These are phyloP conservation scores for Boletus reticuloceps DNA, from an alignment of 768 basidiomycete genomes.

Conservation along the genomic window DNA sequence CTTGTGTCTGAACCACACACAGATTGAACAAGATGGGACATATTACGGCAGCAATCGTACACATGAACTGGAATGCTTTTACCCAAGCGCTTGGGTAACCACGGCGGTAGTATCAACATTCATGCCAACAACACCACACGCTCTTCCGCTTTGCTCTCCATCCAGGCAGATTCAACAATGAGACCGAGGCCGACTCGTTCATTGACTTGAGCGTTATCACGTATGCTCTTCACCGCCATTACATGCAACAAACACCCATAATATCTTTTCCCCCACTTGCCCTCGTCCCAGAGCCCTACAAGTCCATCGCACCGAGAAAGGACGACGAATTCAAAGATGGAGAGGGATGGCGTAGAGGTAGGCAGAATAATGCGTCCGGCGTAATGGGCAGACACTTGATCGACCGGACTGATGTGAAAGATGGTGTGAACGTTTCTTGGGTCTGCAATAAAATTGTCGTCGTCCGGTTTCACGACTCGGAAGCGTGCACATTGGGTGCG, in stretches of 20 bases:
- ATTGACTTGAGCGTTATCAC: slow-evolving; percentile 1
- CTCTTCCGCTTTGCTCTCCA: slow-evolving; percentile 4
- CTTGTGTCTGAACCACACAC: no score
- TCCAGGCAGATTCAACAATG: slow-evolving; percentile 18
- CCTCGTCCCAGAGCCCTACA: slow-evolving; percentile 10
- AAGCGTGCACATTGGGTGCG: slow-evolving; percentile 17
- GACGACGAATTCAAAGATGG: slow-evolving; percentile 17
- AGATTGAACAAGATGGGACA: no score
- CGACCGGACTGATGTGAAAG: slow-evolving; percentile 9
- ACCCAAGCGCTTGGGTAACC: no score
- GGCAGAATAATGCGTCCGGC: slow-evolving; percentile 21
- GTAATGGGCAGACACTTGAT: not conserved
- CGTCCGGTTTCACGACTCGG: slow-evolving; percentile 1
- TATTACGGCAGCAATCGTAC: no score
- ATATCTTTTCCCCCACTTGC: slow-evolving; percentile 7
- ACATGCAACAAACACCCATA: slow-evolving; percentile 16
- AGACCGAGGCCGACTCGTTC: slow-evolving; percentile 24
- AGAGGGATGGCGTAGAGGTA: not conserved
- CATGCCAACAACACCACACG: slow-evolving; percentile 9
- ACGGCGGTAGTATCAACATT: not conserved
- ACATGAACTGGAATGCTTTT: no score
- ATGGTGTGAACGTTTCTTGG: slow-evolving; percentile 1
- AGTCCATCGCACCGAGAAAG: slow-evolving; percentile 10
- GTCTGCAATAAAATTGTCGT: not conserved
- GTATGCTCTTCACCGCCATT: slow-evolving; percentile 14